phyloP scores from a whole-genome alignment of 1,284 basidiomycete genomes.

The Salmacisia buchloeana region DNA sequence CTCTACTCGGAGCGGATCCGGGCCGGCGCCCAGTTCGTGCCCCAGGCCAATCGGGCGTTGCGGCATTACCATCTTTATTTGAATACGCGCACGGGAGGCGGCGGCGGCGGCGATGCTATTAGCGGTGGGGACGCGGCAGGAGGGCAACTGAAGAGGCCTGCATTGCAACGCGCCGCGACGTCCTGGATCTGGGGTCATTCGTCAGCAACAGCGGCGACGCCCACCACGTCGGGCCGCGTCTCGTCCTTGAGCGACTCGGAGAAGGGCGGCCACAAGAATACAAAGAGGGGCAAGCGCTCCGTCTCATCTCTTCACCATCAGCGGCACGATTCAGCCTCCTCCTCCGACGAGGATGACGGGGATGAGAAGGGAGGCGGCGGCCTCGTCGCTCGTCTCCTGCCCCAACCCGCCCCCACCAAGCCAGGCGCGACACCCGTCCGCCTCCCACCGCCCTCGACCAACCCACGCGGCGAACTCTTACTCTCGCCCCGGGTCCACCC shows the following conservation, averaged over 20 bases:
- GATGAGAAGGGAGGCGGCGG: background rate
- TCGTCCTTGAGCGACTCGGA: background rate
- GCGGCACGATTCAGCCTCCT: too few species aligned
- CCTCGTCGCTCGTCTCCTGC: background rate
- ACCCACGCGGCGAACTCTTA: conserved; percentile 91
- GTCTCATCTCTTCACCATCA: too few species aligned
- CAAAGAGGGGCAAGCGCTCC: too few species aligned
- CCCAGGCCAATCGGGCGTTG: conserved; percentile 85
- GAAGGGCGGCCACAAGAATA: background rate
- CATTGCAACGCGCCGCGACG: too few species aligned
- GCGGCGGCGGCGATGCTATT: background rate
- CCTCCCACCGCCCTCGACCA: conserved; percentile 65
- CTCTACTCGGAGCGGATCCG: conserved; percentile 94
- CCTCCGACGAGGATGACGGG: background rate
- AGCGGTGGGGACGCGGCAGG: too few species aligned
- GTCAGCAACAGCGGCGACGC: background rate
- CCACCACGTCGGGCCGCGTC: background rate
- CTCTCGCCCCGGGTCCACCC: conserved; percentile 82
- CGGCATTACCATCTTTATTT: conserved; percentile 93
- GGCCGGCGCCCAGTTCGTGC: conserved; percentile 96
- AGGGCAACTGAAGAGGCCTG: too few species aligned
- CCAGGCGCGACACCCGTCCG: too few species aligned
- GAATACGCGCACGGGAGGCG: conserved; percentile 76
- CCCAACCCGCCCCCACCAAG: conserved; percentile 15
- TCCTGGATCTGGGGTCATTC: too few species aligned